Evolutionary conservation across 2,329 filamentous ascomycete genomes (phyloP), one percentile per base, ranked within the genome.

Genomic region (Exutisphaerella laricina): DNA sequence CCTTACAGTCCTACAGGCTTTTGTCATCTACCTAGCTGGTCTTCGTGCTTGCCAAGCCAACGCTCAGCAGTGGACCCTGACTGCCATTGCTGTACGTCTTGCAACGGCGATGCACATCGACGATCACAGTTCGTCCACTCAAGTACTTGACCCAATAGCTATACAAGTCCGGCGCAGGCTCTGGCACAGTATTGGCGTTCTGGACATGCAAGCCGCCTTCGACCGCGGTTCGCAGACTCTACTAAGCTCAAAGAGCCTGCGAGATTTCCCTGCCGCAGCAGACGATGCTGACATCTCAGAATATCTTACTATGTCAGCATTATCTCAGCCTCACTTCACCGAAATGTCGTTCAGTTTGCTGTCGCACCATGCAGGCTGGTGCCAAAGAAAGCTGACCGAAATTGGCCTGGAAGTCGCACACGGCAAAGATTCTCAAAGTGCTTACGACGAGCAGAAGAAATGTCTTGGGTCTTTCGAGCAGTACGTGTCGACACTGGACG

Each of bases 31-130:
- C 25, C 28, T 43, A 13, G 23, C 23, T 31, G 45, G 40, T 6
- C 35, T 47, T n/a, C 40, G 45, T 32, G 36, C 45, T 18, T 39
- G 31, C 20, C 34, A 43, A 31, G 40, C 45, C 28, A 47, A 43
- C 21, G 45, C 45, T n/a, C 20, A 33, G n/a, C 41, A 39, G 26
- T 47, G 45, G 45, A 40, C 40, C 14, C 30, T 47, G 10, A 33
- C 31, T 12, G 28, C 45, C 7, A 21, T 37, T 8, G 39, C 40
- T 5, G 36, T 44, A 29, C 45, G 45, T 4, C 18, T 47, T 12
- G 45, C 40, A 10, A 30, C 18, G 13, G 40, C 45, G 9, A 40
- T 43, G 21, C 40, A 41, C 14, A 35, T 31, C 13, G 28, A n/a
- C 7, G 17, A 13, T 31, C 13, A 31, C 28, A 31, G 13, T n/a